Evolutionary conservation across 768 basidiomycete genomes (phyloP), one percentile per base, ranked within the genome.

Genomic region (Russula abietina): DNA sequence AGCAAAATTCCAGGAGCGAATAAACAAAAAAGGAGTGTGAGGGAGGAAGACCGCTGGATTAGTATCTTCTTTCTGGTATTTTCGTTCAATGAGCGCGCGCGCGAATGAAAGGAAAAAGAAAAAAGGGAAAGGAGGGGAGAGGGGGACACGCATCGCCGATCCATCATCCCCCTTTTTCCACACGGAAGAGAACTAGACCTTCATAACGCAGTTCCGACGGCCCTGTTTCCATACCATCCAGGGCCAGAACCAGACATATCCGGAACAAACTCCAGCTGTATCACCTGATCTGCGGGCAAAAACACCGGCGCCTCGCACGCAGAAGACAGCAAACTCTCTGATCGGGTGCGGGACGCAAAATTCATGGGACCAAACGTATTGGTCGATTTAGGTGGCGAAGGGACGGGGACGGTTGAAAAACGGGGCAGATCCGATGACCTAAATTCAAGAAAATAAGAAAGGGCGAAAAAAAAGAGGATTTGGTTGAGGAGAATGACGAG

Each of bases 231-330:
- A 4, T 32, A 19, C 7, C 3, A 16, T 4, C 6, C 33, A 7
- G 59, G 26, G 22, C 14, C 24, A 4, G 46, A 1, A 32, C 16
- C 16, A 26, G 53, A 59, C 28, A 32, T 24, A 19, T 38, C n/a
- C 0, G 53, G 62, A 38, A 55, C 22, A n/a, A 59, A 59, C 5
- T 59, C 58, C 39, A 60, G 4, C 19, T 50, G 46, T 24, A 24
- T 5, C n/a, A 50, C 33, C 9, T 55, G 30, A 11, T 60, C 39
- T 33, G 57, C 24, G 0, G 58, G 46, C 2, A 60, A 1, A 38
- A 50, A 64, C 38, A 50, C 58, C 3, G 38, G 62, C 7, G 62
- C 50, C 17, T 19, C 55, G 30, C 16, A 28, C 12, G 24, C 59
- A 28, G n/a, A n/a, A n/a, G 52, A 33, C 22, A 10, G 41, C 26